A percentile compares a stretch with the other conserved stretches of the same genome.
Evolutionary conservation across 148 eudicot species (phyloP).

Genomic region (Nepenthes mirabilis): DNA sequence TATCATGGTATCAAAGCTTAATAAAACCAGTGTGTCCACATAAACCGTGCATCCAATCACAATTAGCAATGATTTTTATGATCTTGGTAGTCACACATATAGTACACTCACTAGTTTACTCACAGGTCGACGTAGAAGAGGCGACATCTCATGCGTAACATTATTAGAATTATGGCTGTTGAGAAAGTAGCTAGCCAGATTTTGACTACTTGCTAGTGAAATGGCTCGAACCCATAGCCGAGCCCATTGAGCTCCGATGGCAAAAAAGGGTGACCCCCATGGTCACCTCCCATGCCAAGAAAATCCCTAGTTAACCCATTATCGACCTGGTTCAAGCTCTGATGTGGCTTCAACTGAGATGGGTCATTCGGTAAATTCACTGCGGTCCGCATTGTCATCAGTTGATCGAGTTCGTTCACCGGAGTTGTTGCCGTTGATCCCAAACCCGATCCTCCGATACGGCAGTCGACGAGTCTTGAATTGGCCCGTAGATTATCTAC

Average conservation of each 20-base stretch:
- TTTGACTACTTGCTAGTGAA: slow-evolving; percentile 24
- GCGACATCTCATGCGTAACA: not conserved
- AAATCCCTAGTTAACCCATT: slow-evolving; percentile 62
- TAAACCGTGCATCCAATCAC: too few relatives aligned
- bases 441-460: slow-evolving; percentile 5
- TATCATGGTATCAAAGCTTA: too few relatives aligned
- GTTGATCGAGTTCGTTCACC: slow-evolving; percentile 18
- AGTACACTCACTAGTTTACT: too few relatives aligned
- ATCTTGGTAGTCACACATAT: too few relatives aligned
- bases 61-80: too few relatives aligned
- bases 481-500: not conserved
- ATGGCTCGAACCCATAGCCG: slow-evolving; percentile 32
- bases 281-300: slow-evolving; percentile 59
- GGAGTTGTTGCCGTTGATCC: slow-evolving; percentile 10
- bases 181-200: not conserved
- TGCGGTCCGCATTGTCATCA: slow-evolving; percentile 22
- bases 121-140: not conserved
- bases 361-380: not conserved
- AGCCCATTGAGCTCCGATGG: slow-evolving; percentile 38
- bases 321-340: slow-evolving; percentile 11
- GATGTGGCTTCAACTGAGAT: slow-evolving; percentile 5
- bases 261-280: slow-evolving; percentile 35
- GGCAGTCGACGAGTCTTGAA: not conserved
- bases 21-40: too few relatives aligned
- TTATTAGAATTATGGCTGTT: not conserved